Evolutionary conservation across 208 protist species (phyloP).

Genomic region (Leishmania martiniquensis): DNA sequence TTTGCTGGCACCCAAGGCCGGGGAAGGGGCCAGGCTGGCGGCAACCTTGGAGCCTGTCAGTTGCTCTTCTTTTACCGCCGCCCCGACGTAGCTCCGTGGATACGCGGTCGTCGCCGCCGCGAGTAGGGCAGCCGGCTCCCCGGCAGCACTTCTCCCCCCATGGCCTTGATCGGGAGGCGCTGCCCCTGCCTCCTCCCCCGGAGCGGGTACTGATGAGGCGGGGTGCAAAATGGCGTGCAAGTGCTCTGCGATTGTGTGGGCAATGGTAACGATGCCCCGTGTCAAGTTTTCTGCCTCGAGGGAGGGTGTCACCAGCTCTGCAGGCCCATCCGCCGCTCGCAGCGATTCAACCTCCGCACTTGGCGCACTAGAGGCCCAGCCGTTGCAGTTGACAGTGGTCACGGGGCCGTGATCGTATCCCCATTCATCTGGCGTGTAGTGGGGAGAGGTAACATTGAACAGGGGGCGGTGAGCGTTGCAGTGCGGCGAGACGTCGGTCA

Average conservation of each 20-base stretch:
- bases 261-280: slow-evolving; percentile 17
- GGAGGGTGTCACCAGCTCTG: too few relatives aligned
- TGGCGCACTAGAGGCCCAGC: not conserved
- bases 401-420: not conserved
- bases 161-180: not conserved
- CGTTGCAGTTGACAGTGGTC: not conserved
- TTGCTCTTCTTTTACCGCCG: slow-evolving; percentile 2
- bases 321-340: slow-evolving; percentile 1
- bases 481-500: slow-evolving; percentile 14
- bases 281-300: slow-evolving; percentile 17
- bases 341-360: slow-evolving; percentile 11
- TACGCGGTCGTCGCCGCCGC: not conserved
- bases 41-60: slow-evolving; percentile 1
- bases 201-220: not conserved
- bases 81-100: not conserved
- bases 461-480: not conserved
- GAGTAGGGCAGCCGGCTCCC: not conserved
- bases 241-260: slow-evolving; percentile 25
- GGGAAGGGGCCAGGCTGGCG: not conserved
- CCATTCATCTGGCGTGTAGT: slow-evolving; percentile 12
- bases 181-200: slow-evolving; percentile 18
- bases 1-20: not conserved
- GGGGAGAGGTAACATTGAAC: slow-evolving; percentile 7
- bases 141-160: not conserved
- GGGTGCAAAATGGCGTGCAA: slow-evolving; percentile 26